Evolutionary conservation across 768 basidiomycete genomes (phyloP).

Genomic region (Tylopilus sp.): DNA sequence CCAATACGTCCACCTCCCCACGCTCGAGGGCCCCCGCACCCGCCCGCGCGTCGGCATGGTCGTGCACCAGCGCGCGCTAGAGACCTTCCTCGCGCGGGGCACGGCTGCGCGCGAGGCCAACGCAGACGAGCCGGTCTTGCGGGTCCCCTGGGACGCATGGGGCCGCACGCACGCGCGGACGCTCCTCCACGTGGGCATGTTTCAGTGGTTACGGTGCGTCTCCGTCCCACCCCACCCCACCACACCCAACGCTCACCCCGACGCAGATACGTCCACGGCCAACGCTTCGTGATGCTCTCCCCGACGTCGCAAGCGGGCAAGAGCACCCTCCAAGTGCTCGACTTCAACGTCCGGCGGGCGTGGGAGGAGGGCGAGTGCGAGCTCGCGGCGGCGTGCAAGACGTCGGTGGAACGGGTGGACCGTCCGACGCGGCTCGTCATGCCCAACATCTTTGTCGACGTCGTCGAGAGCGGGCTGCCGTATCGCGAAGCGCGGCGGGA

Average conservation of each 20-base stretch:
- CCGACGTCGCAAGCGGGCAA: conserved; percentile 3
- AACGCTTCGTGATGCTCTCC: conserved; percentile 33
- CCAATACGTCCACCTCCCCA: conserved; percentile 16
- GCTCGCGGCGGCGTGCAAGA: neutral
- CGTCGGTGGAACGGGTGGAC: conserved; percentile 2
- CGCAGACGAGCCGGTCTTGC: neutral
- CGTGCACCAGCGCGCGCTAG: conserved; percentile 32
- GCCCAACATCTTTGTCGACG: conserved; percentile 22
- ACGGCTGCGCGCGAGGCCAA: neutral
- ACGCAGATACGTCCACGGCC: conserved; percentile 41
- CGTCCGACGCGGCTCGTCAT: conserved; percentile 7
- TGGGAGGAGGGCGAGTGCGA: too few species aligned
- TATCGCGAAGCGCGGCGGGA: conserved; percentile 29
- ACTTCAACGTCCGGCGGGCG: conserved; percentile 29
- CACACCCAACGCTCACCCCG: too few species aligned
- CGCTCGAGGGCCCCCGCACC: neutral
- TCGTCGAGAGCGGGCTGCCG: conserved; percentile 30
- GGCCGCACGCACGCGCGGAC: conserved; percentile 35
- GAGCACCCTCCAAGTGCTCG: conserved; percentile 23
- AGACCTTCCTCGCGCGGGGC: conserved; percentile 12
- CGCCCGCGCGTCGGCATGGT: conserved; percentile 26
- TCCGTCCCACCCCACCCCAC: too few species aligned
- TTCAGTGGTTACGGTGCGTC: conserved; percentile 41
- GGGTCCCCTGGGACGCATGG: conserved; percentile 39
- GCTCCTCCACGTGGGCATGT: conserved; percentile 25